Percentiles rank a stretch among this genome's conserved stretches.
Evolutionary conservation across 129 eudicot species (phyloP).

Genomic region (Smallanthus sonchifolius): DNA sequence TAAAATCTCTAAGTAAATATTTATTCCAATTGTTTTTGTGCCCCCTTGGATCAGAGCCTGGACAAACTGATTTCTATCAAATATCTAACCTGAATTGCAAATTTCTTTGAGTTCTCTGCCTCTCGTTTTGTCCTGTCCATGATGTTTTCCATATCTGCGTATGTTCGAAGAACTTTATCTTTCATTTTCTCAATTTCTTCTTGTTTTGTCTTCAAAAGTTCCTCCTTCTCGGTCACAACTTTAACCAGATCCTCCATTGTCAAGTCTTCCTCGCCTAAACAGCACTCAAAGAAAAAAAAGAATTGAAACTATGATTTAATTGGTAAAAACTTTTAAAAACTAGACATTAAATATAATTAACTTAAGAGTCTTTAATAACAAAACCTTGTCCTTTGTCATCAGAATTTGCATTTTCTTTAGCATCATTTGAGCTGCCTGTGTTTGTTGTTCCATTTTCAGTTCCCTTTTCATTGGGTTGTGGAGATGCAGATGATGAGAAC

Average conservation of each 20-base stretch:
- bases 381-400: conserved; percentile 45
- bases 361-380: neutral
- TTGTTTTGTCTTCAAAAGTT: conserved; percentile 44
- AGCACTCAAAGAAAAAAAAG: conserved; percentile 17
- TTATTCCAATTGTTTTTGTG: neutral
- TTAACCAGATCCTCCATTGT: conserved; percentile 68
- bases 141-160: conserved; percentile 87
- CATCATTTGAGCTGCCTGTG: conserved; percentile 18
- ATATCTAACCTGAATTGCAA: conserved; percentile 75
- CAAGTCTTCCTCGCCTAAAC: conserved; percentile 52
- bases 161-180: conserved; percentile 68
- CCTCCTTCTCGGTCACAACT: conserved; percentile 66
- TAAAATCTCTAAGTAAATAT: neutral
- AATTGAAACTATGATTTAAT: conserved; percentile 14
- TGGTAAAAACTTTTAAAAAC: conserved; percentile 14
- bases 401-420: conserved; percentile 28
- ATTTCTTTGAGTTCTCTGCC: conserved; percentile 78
- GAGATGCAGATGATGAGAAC: conserved; percentile 67
- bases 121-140: conserved; percentile 81
- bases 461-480: conserved; percentile 54
- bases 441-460: conserved; percentile 28
- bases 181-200: conserved; percentile 58
- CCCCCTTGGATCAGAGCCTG: neutral
- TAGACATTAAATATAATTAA: neutral
- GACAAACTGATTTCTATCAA: neutral